Evolutionary conservation across 192 early-diverging fungal species (phyloP).

Genomic region (Dimargaris verticillata): DNA sequence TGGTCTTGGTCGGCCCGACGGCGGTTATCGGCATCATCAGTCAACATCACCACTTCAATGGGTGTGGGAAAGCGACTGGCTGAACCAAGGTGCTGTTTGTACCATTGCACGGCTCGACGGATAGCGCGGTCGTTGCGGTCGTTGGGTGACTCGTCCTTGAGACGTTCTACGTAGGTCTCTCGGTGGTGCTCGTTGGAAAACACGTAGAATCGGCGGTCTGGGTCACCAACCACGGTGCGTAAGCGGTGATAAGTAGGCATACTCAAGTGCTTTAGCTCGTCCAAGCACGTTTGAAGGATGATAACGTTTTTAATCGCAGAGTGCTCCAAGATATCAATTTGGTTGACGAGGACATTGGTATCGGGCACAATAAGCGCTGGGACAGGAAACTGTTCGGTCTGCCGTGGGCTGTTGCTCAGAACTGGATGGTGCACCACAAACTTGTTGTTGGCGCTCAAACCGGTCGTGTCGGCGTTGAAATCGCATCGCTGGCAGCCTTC

Average conservation of each 20-base stretch:
- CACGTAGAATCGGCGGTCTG: slow-evolving; percentile 67
- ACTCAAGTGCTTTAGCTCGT: slow-evolving; percentile 76
- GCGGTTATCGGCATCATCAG: slow-evolving; percentile 82
- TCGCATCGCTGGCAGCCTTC: slow-evolving; percentile 36
- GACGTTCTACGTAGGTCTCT: slow-evolving; percentile 72
- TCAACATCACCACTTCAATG: slow-evolving; percentile 52
- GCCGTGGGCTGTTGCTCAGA: slow-evolving; percentile 30
- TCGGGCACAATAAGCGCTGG: slow-evolving; percentile 81
- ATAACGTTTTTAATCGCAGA: slow-evolving; percentile 74
- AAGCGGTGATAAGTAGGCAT: slow-evolving; percentile 66
- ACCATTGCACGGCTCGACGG: slow-evolving; percentile 73
- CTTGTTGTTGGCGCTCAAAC: background rate
- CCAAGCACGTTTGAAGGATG: slow-evolving; percentile 82
- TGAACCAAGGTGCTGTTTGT: slow-evolving; percentile 45
- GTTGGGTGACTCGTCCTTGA: slow-evolving; percentile 71
- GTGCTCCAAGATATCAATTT: slow-evolving; percentile 91
- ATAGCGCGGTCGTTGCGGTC: slow-evolving; percentile 95
- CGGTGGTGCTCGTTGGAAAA: slow-evolving; percentile 93
- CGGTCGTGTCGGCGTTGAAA: slow-evolving; percentile 11
- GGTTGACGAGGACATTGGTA: slow-evolving; percentile 86
- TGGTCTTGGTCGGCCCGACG: slow-evolving; percentile 43
- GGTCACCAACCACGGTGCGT: slow-evolving; percentile 49
- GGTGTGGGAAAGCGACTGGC: slow-evolving; percentile 10
- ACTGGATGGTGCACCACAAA: slow-evolving; percentile 14
- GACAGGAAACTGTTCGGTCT: slow-evolving; percentile 27